phyloP scores from a whole-genome alignment of 2,329 filamentous ascomycete species.

The Pestalotiopsis sp. region DNA sequence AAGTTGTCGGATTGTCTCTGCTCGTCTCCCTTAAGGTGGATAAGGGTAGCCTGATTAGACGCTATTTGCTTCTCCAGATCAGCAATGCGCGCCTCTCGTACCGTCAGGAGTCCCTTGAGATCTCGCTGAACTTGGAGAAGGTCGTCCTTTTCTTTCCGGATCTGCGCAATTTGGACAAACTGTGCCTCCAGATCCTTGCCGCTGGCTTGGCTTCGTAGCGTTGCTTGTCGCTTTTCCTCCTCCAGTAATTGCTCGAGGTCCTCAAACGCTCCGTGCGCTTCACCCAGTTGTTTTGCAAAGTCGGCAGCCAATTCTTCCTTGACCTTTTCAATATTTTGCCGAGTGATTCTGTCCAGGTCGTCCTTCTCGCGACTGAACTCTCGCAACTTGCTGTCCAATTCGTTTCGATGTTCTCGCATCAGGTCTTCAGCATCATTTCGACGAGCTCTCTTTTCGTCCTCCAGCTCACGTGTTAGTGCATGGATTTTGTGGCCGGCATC shows the following conservation, averaged over 20 bases:
- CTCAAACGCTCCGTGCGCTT: slow-evolving; percentile 14
- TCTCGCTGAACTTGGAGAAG: slow-evolving; percentile 20
- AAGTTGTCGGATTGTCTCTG: slow-evolving; percentile 17
- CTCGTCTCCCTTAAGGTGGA: slow-evolving; percentile 16
- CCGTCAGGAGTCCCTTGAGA: slow-evolving; percentile 8
- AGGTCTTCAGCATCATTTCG: slow-evolving; percentile 25
- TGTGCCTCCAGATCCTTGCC: slow-evolving; percentile 66
- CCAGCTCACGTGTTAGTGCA: slow-evolving; percentile 39
- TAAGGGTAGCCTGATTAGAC: slow-evolving; percentile 29
- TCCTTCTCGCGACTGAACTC: slow-evolving; percentile 46
- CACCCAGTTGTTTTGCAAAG: slow-evolving; percentile 14
- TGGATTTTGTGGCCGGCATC: slow-evolving; percentile 58
- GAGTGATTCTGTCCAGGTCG: slow-evolving; percentile 49
- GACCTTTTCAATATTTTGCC: slow-evolving; percentile 10
- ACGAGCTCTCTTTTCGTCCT: slow-evolving; percentile 41
- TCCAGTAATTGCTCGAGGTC: slow-evolving; percentile 15
- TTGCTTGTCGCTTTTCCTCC: slow-evolving; percentile 12
- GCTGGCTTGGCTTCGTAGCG: slow-evolving; percentile 7
- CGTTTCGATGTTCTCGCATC: slow-evolving; percentile 41
- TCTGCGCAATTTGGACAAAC: slow-evolving; percentile 65
- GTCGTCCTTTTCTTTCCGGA: slow-evolving; percentile 46
- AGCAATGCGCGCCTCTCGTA: slow-evolving; percentile 15
- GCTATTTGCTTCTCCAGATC: slow-evolving; percentile 17
- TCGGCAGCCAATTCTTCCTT: slow-evolving; percentile 13
- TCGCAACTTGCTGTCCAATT: slow-evolving; percentile 54